Conservation (phyloP, 2,329 filamentous ascomycete genomes). For the Aspergillus fructus region DNA sequence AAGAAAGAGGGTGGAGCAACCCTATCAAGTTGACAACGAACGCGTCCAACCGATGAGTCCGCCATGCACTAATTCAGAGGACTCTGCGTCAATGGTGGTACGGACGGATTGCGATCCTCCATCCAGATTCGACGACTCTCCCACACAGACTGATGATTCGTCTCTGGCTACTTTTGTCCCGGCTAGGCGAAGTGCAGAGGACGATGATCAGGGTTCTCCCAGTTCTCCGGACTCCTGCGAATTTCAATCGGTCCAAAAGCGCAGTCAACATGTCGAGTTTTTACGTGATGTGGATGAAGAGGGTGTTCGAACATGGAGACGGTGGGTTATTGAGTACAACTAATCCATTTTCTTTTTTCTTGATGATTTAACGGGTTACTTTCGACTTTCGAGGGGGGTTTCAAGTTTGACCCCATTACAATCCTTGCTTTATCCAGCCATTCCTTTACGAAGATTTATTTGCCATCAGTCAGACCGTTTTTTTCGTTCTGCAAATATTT, state of each 20-base stretch:
- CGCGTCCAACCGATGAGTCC: not conserved
- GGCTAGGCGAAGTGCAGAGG: slow-evolving; percentile 12
- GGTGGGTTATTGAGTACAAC: slow-evolving; percentile 38
- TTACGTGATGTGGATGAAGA: slow-evolving; percentile 31
- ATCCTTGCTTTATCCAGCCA: not conserved
- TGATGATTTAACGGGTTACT: not conserved
- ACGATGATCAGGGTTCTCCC: slow-evolving; percentile 10
- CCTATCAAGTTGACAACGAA: slow-evolving; percentile 5
- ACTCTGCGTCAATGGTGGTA: slow-evolving; percentile 2
- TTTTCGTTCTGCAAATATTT: not conserved
- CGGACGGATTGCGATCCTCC: slow-evolving; percentile 8
- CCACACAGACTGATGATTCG: slow-evolving; percentile 11
- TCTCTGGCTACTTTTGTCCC: slow-evolving; percentile 11
- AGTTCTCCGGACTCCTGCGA: slow-evolving; percentile 11
- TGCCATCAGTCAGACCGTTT: not conserved
- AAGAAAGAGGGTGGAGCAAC: slow-evolving; percentile 7
- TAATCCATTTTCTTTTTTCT: slow-evolving; percentile 14
- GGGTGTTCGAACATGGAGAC: slow-evolving; percentile 33
- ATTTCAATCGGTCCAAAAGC: slow-evolving; percentile 24
- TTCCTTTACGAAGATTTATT: slow-evolving; percentile 1
- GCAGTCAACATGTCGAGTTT: slow-evolving; percentile 31
- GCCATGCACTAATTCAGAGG: not conserved
- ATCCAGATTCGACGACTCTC: slow-evolving; percentile 9
- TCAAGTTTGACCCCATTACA: not conserved
- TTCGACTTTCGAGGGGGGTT: not conserved